These are phyloP conservation scores for Telopea speciosissima DNA, from an alignment of 177 flowering plant genomes.

Conservation along the genomic window DNA sequence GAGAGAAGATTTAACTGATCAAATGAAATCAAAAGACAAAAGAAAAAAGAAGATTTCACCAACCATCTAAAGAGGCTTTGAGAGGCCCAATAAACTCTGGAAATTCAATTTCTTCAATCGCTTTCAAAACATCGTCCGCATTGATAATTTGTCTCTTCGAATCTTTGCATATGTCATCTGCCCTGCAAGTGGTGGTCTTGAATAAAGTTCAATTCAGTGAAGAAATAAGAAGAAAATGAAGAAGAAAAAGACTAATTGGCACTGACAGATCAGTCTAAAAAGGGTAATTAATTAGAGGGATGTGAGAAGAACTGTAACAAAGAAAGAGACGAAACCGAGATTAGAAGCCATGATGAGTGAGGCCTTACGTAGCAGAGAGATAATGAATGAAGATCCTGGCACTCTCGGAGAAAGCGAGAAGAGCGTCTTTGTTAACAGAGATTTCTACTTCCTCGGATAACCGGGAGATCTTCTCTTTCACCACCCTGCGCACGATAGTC, in stretches of 20 bases:
- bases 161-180: constrained; percentile 65
- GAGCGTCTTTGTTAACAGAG: constrained; percentile 53
- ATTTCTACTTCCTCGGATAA: constrained; percentile 46
- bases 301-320: no score
- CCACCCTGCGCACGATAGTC: constrained; percentile 72
- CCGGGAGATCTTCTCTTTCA: constrained; percentile 68
- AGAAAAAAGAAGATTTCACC: neutral
- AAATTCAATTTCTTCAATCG: constrained; percentile 67
- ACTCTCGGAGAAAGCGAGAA: constrained; percentile 74
- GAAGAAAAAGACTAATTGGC: no score
- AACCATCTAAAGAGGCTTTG: constrained; percentile 53
- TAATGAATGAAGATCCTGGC: constrained; percentile 90
- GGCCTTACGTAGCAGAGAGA: constrained; percentile 74
- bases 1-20: no score
- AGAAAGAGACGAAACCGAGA: no score
- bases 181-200: constrained; percentile 30
- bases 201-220: neutral
- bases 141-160: constrained; percentile 58
- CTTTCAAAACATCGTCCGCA: constrained; percentile 69
- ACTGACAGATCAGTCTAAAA: no score
- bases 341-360: no score
- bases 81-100: constrained; percentile 53
- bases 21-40: neutral
- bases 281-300: no score
- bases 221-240: neutral